Evolutionary conservation across 2,329 filamentous ascomycete genomes (phyloP).

Genomic region (Rutstroemia sp.): DNA sequence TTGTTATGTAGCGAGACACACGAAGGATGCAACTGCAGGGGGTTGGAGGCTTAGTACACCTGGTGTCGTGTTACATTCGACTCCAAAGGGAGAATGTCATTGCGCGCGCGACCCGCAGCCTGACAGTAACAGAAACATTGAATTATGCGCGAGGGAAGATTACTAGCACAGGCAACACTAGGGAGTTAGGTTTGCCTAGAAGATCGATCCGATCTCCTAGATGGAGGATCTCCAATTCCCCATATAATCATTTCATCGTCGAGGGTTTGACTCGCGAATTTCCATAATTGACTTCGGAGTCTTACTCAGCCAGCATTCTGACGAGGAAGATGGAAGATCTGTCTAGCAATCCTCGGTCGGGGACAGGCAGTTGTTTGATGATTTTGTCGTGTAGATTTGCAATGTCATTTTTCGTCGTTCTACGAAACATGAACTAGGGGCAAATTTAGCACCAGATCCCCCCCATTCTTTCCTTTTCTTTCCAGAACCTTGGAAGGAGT

Average conservation of each 20-base stretch:
- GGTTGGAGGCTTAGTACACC: constrained; percentile 3
- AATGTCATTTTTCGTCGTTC: neutral
- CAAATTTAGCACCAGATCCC: neutral
- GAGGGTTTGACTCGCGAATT: too few relatives aligned
- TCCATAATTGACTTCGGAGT: neutral
- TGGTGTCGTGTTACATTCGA: neutral
- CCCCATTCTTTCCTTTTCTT: constrained; percentile 1
- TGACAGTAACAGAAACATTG: neutral
- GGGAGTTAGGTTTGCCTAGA: neutral
- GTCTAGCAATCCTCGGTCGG: neutral
- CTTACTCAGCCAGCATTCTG: neutral
- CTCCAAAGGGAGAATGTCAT: neutral
- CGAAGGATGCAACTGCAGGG: constrained; percentile 8
- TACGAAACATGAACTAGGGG: neutral
- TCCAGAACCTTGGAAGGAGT: constrained; percentile 5
- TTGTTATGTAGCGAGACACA: neutral
- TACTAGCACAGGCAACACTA: neutral
- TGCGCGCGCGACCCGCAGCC: neutral
- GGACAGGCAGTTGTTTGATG: neutral
- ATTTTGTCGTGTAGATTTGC: neutral
- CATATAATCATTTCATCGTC: too few relatives aligned
- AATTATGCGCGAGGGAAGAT: constrained; percentile 1
- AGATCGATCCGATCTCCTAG: too few relatives aligned
- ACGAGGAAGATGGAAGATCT: neutral
- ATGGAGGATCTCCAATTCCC: too few relatives aligned